Percentiles rank a stretch among this genome's conserved stretches.
Evolutionary conservation across 805 yeast genomes (phyloP).

Genomic region (Nakazawaea holstii): DNA sequence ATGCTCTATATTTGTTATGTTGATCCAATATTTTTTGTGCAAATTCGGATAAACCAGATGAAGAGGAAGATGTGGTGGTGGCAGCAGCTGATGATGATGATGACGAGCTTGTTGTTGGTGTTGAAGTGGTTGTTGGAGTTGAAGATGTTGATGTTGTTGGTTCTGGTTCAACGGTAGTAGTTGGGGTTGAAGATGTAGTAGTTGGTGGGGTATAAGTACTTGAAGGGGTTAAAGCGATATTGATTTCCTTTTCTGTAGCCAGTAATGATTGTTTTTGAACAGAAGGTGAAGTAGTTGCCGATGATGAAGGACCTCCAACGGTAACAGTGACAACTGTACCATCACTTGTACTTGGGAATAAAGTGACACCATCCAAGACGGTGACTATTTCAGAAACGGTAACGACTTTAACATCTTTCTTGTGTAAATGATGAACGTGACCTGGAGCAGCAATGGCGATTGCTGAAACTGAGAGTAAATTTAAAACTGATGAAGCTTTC

Average conservation of each 20-base stretch:
- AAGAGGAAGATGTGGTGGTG: slow-evolving; percentile 18
- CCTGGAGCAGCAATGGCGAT: slow-evolving; percentile 3
- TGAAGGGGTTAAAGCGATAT: slow-evolving; percentile 12
- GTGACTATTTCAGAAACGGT: slow-evolving; percentile 1
- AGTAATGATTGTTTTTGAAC: neutral
- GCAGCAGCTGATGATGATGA: slow-evolving; percentile 16
- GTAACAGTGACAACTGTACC: neutral
- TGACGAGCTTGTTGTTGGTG: slow-evolving; percentile 15
- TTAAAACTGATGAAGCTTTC: neutral
- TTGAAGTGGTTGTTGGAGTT: slow-evolving; percentile 19
- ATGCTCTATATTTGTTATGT: slow-evolving; percentile 55
- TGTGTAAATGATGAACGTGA: neutral
- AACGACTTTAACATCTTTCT: slow-evolving; percentile 2
- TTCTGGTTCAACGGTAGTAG: slow-evolving; percentile 15
- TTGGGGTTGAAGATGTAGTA: slow-evolving; percentile 14
- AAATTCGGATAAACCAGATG: slow-evolving; percentile 22
- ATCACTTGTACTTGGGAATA: neutral
- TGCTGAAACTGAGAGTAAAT: slow-evolving; percentile 1
- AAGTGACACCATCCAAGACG: slow-evolving; percentile 1
- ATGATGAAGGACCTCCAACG: slow-evolving; percentile 5
- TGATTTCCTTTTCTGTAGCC: slow-evolving; percentile 6
- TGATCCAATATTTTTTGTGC: slow-evolving; percentile 44
- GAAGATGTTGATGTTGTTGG: slow-evolving; percentile 19
- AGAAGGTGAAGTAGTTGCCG: slow-evolving; percentile 9
- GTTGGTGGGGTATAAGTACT: slow-evolving; percentile 15